These are phyloP conservation scores for Pachyrhizus erosus DNA, from an alignment of 306 rosid genomes.

Conservation along the genomic window DNA sequence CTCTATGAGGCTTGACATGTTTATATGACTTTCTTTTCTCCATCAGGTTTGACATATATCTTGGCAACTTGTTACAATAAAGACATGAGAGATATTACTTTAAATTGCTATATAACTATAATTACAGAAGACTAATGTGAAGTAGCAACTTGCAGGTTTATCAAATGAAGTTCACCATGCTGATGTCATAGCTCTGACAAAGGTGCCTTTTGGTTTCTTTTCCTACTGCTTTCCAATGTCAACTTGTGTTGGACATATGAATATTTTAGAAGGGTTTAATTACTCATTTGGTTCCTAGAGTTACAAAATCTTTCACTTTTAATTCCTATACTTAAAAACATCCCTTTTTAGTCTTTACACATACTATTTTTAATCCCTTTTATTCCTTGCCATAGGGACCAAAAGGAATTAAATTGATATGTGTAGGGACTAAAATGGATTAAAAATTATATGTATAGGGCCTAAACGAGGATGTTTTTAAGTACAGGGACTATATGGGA, in stretches of 20 bases:
- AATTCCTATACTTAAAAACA: too few species aligned
- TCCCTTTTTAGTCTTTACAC: too few species aligned
- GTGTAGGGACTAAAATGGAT: too few species aligned
- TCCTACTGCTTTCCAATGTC: slow-evolving; percentile 23
- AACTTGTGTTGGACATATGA: background rate
- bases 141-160: slow-evolving; percentile 59
- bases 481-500: too few species aligned
- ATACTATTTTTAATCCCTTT: too few species aligned
- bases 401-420: too few species aligned
- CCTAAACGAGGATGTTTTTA: too few species aligned
- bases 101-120: slow-evolving; percentile 16
- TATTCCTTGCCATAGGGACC: too few species aligned
- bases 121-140: slow-evolving; percentile 23
- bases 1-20: background rate
- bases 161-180: slow-evolving; percentile 65
- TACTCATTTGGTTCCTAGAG: too few species aligned
- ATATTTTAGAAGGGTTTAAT: too few species aligned
- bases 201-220: slow-evolving; percentile 56
- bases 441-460: too few species aligned
- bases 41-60: background rate
- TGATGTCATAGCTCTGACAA: slow-evolving; percentile 77
- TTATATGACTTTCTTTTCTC: background rate
- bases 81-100: slow-evolving; percentile 18
- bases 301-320: too few species aligned
- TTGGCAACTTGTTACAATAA: background rate